Evolutionary conservation across 768 basidiomycete species (phyloP), one percentile per base, ranked within the genome.

Genomic region (Lactarius vividus): DNA sequence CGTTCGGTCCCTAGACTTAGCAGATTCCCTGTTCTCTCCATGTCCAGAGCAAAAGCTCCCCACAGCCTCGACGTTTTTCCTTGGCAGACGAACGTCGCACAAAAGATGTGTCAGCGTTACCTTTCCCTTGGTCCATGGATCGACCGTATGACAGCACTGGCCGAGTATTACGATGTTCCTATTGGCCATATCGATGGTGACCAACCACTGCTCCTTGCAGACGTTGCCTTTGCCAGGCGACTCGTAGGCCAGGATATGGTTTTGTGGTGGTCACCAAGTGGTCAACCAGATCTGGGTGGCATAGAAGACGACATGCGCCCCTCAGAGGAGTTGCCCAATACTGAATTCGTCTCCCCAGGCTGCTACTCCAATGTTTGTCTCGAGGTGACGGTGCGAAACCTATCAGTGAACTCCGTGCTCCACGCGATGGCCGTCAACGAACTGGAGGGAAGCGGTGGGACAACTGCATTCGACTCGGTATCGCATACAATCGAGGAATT

Each of bases 381-480:
- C 44, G 92, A 96, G 69, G 79, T 99, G 68, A 86, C 90, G 8
- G 83, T 99, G 23, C 87, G 92, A 60, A 96, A 98, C 76, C 82
- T 99, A 20, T 96, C 96, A 0, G 91, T 98, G 66, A 89, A 99
- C 73, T 88, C 97, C 0, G 90, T 99, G 5, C 79, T 98, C 11
- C 97, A 98, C 71, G 96, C 96, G 2, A 85, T 96, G 37, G 80
- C 96, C 63, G 93, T 99, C 68, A 98, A 99, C 78, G 97, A 99
- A 74, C 83, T 99, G 71, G 97, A 99, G 76, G 97, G 97, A 1
- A 93, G 91, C 65, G 91, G 95, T 1, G 96, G 96, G 4, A 82
- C 94, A 8, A 93, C 96, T 0, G 92, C 95, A 0, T 98, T 98
- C 72, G 96, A 98, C 73, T 92, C 94, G 0, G 87, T 91, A 5